A percentile compares a stretch with the other conserved stretches of the same genome.
phyloP scores from a whole-genome alignment of 305 asterid genomes.

The Vinca major region DNA sequence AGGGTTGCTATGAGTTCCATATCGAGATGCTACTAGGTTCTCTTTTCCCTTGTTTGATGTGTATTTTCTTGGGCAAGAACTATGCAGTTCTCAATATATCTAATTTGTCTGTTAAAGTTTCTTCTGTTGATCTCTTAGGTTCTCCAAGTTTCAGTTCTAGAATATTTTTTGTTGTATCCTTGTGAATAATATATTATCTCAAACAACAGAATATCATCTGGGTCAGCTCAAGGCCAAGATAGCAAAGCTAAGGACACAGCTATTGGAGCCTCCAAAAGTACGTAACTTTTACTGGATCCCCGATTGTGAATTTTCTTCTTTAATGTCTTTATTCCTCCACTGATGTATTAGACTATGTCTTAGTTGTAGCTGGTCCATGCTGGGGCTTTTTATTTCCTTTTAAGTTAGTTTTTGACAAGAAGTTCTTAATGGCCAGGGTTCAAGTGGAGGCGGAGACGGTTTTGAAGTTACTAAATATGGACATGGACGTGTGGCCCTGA shows the following conservation, averaged over 20 bases:
- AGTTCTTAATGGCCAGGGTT: conserved; percentile 46
- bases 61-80: not conserved
- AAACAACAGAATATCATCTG: conserved; percentile 78
- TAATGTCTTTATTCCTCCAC: not conserved
- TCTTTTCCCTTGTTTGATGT: not conserved
- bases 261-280: conserved; percentile 98
- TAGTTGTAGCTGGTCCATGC: not conserved
- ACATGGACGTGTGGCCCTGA: conserved; percentile 93
- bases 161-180: not conserved
- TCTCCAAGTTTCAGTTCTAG: not conserved
- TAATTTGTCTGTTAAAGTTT: not conserved
- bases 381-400: not conserved
- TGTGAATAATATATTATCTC: not conserved
- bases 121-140: not conserved
- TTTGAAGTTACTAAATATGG: conserved; percentile 96
- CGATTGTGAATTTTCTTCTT: not conserved
- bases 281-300: conserved; percentile 11
- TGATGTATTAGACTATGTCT: not conserved
- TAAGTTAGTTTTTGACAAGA: not conserved
- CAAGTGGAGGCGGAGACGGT: conserved; percentile 97
- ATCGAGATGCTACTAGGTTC: not conserved
- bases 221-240: conserved; percentile 99
- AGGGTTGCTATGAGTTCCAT: not conserved
- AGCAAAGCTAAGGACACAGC: conserved; percentile 96
- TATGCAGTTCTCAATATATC: not conserved